Conservation (phyloP, 2,329 filamentous ascomycete genomes). For the Coleophoma cylindrospora region DNA sequence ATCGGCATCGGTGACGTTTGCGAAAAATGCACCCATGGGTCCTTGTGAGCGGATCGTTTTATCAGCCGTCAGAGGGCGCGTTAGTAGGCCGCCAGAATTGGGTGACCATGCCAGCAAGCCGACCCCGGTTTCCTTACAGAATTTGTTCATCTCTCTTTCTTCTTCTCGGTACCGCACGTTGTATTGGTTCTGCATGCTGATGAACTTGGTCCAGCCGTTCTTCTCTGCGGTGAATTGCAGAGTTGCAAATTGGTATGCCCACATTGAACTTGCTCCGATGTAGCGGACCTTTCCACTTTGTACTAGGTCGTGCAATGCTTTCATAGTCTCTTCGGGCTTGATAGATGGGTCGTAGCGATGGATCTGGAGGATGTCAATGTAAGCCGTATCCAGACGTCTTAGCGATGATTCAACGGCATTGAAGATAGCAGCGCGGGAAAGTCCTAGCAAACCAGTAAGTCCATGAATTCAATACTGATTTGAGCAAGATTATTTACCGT, state of each 20-base stretch:
- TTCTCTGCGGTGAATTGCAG: constrained; percentile 43
- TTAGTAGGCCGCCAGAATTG: constrained; percentile 17
- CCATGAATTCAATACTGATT: background rate
- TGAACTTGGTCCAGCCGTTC: constrained; percentile 46
- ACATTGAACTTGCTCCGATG: constrained; percentile 39
- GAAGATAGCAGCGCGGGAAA: constrained; percentile 60
- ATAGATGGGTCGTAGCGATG: constrained; percentile 48
- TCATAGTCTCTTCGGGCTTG: constrained; percentile 53
- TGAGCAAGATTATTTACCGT: background rate
- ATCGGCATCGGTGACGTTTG: constrained; percentile 27
- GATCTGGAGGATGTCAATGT: constrained; percentile 55
- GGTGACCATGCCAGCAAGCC: constrained; percentile 28
- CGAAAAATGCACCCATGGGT: background rate
- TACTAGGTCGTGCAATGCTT: constrained; percentile 50
- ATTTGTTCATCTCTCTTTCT: constrained; percentile 33
- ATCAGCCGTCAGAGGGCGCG: constrained; percentile 10
- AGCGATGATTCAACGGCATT: constrained; percentile 57
- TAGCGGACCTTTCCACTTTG: constrained; percentile 49
- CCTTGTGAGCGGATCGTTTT: background rate
- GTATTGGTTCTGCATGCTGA: constrained; percentile 49
- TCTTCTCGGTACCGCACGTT: constrained; percentile 52
- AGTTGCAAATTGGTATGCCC: constrained; percentile 37
- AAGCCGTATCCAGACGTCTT: constrained; percentile 44
- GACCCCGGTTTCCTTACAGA: constrained; percentile 33
- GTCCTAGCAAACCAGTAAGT: constrained; percentile 28